Percentiles rank a stretch among this genome's conserved stretches.
These are phyloP conservation scores for Bassia scoparia DNA, from an alignment of 148 eudicot species.

Conservation along the genomic window DNA sequence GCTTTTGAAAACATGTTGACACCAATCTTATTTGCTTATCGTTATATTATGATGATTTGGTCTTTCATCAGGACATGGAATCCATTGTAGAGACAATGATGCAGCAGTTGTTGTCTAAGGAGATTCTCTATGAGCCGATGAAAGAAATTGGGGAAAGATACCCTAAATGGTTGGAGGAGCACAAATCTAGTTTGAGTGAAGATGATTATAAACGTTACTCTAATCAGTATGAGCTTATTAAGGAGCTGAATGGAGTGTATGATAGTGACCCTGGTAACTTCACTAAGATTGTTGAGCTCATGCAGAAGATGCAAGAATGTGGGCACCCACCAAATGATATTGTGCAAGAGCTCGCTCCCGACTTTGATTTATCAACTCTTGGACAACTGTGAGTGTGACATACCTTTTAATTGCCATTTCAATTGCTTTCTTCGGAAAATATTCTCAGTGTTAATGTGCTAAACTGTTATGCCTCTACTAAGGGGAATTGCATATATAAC, in stretches of 20 bases:
- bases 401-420: not conserved
- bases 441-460: no score
- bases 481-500: not conserved
- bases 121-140: constrained; percentile 92
- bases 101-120: constrained; percentile 93
- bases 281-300: constrained; percentile 87
- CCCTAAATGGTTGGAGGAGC: constrained; percentile 91
- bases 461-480: no score
- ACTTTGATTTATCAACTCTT: constrained; percentile 69
- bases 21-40: not conserved
- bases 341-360: constrained; percentile 90
- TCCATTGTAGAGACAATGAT: constrained; percentile 96
- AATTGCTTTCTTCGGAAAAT: not conserved
- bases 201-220: constrained; percentile 74
- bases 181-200: constrained; percentile 52
- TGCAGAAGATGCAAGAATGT: constrained; percentile 99
- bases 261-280: constrained; percentile 85
- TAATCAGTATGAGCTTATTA: constrained; percentile 70
- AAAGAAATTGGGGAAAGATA: constrained; percentile 92
- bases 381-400: constrained; percentile 75
- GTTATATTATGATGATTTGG: not conserved
- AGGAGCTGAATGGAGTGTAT: constrained; percentile 70
- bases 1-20: not conserved
- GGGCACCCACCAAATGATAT: constrained; percentile 97
- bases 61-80: constrained; percentile 69